phyloP scores from a whole-genome alignment of 139 green algal genomes.

The Chlorella sp. region DNA sequence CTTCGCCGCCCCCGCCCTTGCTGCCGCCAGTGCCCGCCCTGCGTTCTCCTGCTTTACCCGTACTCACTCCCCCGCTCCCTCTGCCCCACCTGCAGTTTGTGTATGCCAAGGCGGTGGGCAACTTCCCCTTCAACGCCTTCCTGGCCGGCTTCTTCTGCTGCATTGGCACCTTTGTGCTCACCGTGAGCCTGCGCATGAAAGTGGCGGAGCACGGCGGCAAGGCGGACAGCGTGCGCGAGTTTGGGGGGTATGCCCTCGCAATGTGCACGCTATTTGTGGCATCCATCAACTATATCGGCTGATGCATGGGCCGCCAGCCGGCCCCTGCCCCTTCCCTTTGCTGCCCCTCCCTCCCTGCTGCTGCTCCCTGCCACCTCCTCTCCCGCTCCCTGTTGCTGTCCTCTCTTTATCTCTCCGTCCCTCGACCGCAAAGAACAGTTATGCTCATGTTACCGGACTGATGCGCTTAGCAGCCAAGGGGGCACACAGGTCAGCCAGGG shows the following conservation, averaged over 20 bases:
- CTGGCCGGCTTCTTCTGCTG: conserved; percentile 76
- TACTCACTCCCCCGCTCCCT: not conserved
- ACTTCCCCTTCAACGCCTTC: conserved; percentile 92
- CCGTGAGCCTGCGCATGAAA: conserved; percentile 76
- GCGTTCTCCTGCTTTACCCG: not conserved
- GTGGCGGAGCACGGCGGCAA: conserved; percentile 44
- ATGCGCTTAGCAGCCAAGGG: no score
- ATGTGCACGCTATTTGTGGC: conserved; percentile 75
- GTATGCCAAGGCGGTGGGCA: conserved; percentile 82
- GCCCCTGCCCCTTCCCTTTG: not conserved
- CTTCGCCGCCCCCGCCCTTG: not conserved
- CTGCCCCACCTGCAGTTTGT: conserved; percentile 61
- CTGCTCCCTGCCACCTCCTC: no score
- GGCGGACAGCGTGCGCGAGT: conserved; percentile 69
- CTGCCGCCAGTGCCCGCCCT: not conserved
- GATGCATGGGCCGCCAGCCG: not conserved
- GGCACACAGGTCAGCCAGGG: no score
- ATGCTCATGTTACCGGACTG: no score
- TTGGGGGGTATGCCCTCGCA: conserved; percentile 83
- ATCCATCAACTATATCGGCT: conserved; percentile 84
- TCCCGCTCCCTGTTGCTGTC: not conserved
- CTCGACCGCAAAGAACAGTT: no score
- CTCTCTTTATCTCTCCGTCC: not conserved
- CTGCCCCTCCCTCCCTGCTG: not conserved
- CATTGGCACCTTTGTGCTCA: conserved; percentile 82